Conservation (phyloP, 1,139 yeast species). For the Meyerozyma carpophila region DNA sequence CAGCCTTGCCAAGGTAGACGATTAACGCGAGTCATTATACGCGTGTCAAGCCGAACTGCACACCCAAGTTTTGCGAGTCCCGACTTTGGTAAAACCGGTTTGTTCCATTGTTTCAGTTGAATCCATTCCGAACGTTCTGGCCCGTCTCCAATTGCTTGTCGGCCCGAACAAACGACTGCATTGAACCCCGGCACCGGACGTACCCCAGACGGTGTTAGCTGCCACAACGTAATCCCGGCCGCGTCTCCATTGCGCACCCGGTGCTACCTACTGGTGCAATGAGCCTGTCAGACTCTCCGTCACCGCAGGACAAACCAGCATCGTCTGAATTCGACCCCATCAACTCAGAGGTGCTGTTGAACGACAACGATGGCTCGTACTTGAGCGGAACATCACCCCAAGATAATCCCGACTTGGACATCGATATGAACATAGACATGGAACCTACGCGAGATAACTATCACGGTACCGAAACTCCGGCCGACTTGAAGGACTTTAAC, state of each 20-base stretch:
- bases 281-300: neutral
- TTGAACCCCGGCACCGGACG: neutral
- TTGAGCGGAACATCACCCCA: neutral
- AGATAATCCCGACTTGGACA: neutral
- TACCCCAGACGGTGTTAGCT: no score
- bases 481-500: no score
- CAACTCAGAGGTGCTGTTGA: neutral
- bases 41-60: neutral
- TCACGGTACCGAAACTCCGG: neutral
- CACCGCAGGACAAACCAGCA: neutral
- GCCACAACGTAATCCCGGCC: no score
- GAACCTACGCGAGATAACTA: neutral
- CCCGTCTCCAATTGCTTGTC: neutral
- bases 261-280: neutral
- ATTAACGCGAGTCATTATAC: neutral
- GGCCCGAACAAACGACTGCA: neutral
- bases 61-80: neutral
- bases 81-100: no score
- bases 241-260: neutral
- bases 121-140: no score
- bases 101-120: no score
- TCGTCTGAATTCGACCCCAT: constrained; percentile 1
- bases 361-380: constrained; percentile 1
- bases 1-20: neutral
- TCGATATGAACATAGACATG: constrained; percentile 1